Evolutionary conservation across 148 eudicot genomes (phyloP), one percentile per base, ranked within the genome.

Genomic region (Pharnaceum exiguum): DNA sequence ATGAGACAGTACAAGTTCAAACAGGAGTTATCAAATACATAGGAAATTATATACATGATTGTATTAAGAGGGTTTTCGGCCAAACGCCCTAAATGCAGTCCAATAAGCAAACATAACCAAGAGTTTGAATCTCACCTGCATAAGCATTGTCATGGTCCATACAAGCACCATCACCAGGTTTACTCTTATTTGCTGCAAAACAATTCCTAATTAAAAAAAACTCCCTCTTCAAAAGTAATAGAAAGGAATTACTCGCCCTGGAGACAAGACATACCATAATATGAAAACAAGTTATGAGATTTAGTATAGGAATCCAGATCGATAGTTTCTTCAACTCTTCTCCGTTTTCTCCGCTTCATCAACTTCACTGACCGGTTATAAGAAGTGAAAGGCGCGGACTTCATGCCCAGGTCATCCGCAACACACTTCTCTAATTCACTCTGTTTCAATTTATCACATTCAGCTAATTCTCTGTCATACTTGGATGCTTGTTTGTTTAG

Each of bases 281-380:
- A 79, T 39, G 96, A 82, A 63, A 89, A 82, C 63, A 89, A 65
- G 71, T 51, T 74, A 69, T 85, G 93, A 10, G 46, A 66, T 36
- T 82, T 65, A 58, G 75, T 71, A 60, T 80, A 89, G 11, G 79
- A 70, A 52, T 59, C 68, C 57, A 67, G 30, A 65, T 85, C 82
- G 21, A 22, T 51, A 37, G 74, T 69, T 28, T 81, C 87, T 70
- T 89, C 96, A 31, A 65, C 74, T 73, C 79, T 68, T 67, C 66
- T 85, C 71, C 96, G 75, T 68, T 71, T 89, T 77, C 77, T 85
- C 75, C 96, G 76, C 75, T 60, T 75, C 68, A 80, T 60, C 30
- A 80, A 12, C 50, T 62, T 71, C 42, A 37, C 65, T 36, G 68
- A 55, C 50, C 49, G 70, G 45, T 63, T 74, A 27, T 60, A 67